A percentile compares a stretch with the other conserved stretches of the same genome.
Evolutionary conservation across 2,329 filamentous ascomycete genomes (phyloP).

Genomic region (Diaporthe humulicola): DNA sequence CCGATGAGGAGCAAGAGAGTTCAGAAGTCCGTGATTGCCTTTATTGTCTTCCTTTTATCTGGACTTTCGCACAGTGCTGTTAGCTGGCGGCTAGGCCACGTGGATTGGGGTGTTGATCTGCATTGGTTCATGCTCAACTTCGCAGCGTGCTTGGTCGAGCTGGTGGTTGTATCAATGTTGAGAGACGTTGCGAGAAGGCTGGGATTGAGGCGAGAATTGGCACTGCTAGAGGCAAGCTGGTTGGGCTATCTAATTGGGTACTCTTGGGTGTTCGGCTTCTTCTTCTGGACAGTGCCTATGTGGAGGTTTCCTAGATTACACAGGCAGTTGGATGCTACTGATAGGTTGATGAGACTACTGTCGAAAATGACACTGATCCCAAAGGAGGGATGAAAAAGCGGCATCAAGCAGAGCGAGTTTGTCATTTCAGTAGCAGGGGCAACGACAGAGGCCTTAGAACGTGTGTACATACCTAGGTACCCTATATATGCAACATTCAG

Average conservation of each 20-base stretch:
- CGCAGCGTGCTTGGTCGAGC: slow-evolving; percentile 30
- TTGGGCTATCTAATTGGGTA: slow-evolving; percentile 30
- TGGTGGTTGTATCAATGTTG: not conserved
- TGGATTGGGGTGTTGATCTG: slow-evolving; percentile 35
- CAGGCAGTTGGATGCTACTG: not conserved
- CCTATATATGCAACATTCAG: no score
- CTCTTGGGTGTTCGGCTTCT: slow-evolving; percentile 37
- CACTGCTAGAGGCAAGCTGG: slow-evolving; percentile 32
- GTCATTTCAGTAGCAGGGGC: no score
- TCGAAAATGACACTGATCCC: not conserved
- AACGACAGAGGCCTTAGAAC: no score
- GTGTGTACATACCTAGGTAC: no score
- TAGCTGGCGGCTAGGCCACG: slow-evolving; percentile 32
- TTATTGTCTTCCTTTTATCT: slow-evolving; percentile 38
- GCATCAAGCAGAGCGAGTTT: no score
- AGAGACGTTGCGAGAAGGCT: not conserved
- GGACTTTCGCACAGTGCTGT: slow-evolving; percentile 36
- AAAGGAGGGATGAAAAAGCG: not conserved
- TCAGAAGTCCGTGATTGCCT: slow-evolving; percentile 24
- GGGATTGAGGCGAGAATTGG: not conserved
- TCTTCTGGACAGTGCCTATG: slow-evolving; percentile 40
- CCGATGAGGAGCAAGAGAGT: not conserved
- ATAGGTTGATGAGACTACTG: not conserved
- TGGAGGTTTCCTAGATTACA: slow-evolving; percentile 22
- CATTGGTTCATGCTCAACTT: slow-evolving; percentile 41